These are phyloP conservation scores for Nitzschia inconspicua DNA, from an alignment of 108 stramenopile species.

Conservation along the genomic window DNA sequence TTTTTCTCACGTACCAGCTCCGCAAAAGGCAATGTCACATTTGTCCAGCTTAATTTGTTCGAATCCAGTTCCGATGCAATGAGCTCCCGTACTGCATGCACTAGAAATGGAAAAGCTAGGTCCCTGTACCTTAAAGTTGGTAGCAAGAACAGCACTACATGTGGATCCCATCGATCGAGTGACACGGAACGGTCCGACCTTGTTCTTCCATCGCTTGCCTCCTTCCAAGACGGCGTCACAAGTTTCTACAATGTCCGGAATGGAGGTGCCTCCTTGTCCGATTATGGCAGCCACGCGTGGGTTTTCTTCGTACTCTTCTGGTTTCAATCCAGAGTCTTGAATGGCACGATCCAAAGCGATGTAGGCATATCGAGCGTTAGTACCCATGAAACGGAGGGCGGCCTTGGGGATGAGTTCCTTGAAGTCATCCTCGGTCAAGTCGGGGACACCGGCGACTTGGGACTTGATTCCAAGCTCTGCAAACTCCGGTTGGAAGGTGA, in stretches of 20 bases:
- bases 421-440: slow-evolving; percentile 69
- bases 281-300: slow-evolving; percentile 85
- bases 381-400: slow-evolving; percentile 79
- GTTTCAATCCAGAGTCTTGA: slow-evolving; percentile 73
- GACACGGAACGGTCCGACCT: slow-evolving; percentile 93
- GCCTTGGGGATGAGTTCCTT: slow-evolving; percentile 86
- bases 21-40: slow-evolving; percentile 88
- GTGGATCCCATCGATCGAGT: slow-evolving; percentile 92
- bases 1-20: slow-evolving; percentile 60
- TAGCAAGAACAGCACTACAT: slow-evolving; percentile 83
- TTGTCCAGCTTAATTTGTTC: slow-evolving; percentile 90
- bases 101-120: slow-evolving; percentile 80
- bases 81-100: slow-evolving; percentile 91
- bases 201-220: slow-evolving; percentile 88
- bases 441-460: slow-evolving; percentile 76
- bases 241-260: slow-evolving; percentile 91
- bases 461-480: slow-evolving; percentile 86
- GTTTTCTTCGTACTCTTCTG: slow-evolving; percentile 85
- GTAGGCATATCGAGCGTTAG: slow-evolving; percentile 89
- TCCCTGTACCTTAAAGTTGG: slow-evolving; percentile 91
- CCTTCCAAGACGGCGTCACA: slow-evolving; percentile 79
- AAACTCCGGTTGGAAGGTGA: slow-evolving; percentile 73
- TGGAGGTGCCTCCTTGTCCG: slow-evolving; percentile 89
- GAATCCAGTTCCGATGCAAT: slow-evolving; percentile 91
- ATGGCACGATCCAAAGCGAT: slow-evolving; percentile 84